These are phyloP conservation scores for Aurantiochytrium sp. DNA, from an alignment of 108 stramenopile species.

Conservation along the genomic window DNA sequence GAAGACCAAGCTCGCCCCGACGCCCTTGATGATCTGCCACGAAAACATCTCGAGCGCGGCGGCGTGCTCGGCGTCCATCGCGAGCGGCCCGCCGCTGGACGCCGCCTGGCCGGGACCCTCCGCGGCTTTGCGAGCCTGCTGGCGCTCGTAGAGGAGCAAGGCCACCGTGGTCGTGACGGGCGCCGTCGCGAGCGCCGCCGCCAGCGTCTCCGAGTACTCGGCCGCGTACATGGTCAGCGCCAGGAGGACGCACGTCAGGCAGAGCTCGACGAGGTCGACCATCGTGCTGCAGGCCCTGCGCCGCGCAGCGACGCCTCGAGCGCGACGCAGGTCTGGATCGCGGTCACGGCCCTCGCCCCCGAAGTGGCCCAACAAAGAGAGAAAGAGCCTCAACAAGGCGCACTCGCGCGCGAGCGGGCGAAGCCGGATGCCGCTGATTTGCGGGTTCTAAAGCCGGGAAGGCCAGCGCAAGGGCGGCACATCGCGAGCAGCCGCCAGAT, in stretches of 20 bases:
- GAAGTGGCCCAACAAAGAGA: too few species aligned
- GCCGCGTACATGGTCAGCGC: background rate
- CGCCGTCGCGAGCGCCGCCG: background rate
- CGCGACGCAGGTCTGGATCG: too few species aligned
- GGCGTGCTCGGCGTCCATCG: background rate
- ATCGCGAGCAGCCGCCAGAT: too few species aligned
- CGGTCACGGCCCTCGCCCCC: too few species aligned
- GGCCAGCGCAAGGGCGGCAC: too few species aligned
- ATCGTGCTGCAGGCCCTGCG: too few species aligned
- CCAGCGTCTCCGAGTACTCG: slow-evolving; percentile 12
- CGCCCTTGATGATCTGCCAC: slow-evolving; percentile 16
- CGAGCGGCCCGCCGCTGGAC: background rate
- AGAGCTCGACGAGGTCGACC: background rate
- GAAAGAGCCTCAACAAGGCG: too few species aligned
- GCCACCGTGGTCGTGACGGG: slow-evolving; percentile 3
- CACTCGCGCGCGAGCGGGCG: too few species aligned
- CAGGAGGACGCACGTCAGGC: background rate
- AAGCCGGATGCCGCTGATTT: too few species aligned
- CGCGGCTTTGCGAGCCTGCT: background rate
- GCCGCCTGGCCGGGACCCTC: too few species aligned
- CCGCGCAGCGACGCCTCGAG: too few species aligned
- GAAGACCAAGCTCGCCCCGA: background rate
- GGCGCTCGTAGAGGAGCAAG: background rate
- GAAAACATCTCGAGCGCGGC: background rate
- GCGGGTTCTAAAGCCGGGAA: too few species aligned